A percentile compares a stretch with the other conserved stretches of the same genome.
These are phyloP conservation scores for Teratosphaeria pseudoeucalypti DNA, from an alignment of 2,329 filamentous ascomycete species.

Conservation along the genomic window DNA sequence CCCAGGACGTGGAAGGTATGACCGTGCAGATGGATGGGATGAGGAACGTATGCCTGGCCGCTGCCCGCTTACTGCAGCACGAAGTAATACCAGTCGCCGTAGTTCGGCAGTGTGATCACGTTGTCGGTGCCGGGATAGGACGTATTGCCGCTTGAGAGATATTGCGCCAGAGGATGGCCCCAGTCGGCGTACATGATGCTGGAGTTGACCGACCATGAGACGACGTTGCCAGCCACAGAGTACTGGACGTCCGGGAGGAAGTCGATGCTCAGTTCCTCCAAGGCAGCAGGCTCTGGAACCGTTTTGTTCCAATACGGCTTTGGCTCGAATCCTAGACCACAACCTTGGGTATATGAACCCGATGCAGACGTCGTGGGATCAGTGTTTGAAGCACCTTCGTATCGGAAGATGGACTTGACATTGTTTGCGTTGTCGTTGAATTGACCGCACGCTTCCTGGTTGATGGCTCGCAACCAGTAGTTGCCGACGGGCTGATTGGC, in stretches of 20 bases:
- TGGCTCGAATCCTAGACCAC: background rate
- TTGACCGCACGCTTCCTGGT: background rate
- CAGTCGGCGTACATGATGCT: background rate
- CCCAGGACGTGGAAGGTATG: conserved; percentile 35
- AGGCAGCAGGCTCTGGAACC: background rate
- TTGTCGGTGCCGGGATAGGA: background rate
- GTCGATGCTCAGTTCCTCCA: background rate
- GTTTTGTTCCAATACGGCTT: background rate
- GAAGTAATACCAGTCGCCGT: background rate
- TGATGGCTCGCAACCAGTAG: conserved; percentile 37
- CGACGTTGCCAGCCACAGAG: background rate
- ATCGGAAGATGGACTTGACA: background rate
- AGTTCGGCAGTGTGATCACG: background rate
- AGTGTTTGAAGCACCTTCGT: background rate
- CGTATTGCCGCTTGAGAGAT: background rate
- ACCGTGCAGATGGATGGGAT: conserved; percentile 23
- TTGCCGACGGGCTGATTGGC: conserved; percentile 31
- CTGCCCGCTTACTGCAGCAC: background rate
- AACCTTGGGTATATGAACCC: background rate
- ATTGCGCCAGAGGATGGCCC: background rate
- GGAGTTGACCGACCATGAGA: background rate
- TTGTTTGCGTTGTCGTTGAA: background rate
- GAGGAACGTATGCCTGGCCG: background rate
- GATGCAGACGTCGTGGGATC: background rate
- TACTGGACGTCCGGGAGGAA: background rate